phyloP scores from a whole-genome alignment of 768 basidiomycete species.

The Suillus fuscotomentosus region DNA sequence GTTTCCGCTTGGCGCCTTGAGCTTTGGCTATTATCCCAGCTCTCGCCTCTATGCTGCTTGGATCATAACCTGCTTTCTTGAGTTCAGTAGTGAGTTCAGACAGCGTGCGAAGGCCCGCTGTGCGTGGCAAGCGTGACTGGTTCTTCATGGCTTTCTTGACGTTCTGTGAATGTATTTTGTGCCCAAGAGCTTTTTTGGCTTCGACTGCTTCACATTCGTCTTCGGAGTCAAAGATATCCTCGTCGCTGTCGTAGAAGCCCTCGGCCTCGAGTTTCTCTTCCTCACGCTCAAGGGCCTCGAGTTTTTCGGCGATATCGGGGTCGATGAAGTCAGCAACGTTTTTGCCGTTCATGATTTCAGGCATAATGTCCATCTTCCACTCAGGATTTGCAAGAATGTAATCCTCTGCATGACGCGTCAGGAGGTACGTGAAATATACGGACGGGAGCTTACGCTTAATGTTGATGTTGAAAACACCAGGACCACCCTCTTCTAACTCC shows the following conservation, averaged over 20 bases:
- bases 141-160: conserved; percentile 90
- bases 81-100: conserved; percentile 76
- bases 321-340: conserved; percentile 99
- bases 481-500: conserved; percentile 84
- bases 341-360: conserved; percentile 99
- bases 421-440: not conserved
- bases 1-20: conserved; percentile 61
- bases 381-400: conserved; percentile 86
- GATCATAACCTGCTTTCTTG: conserved; percentile 87
- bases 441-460: conserved; percentile 61
- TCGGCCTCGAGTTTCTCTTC: conserved; percentile 93
- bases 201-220: conserved; percentile 79
- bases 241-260: conserved; percentile 92
- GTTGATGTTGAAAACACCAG: conserved; percentile 90
- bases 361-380: conserved; percentile 96
- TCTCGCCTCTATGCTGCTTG: conserved; percentile 85
- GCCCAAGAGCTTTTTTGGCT: conserved; percentile 53
- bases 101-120: conserved; percentile 61
- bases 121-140: conserved; percentile 74
- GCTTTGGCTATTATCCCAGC: conserved; percentile 80
- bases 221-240: conserved; percentile 71
- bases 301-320: conserved; percentile 93
- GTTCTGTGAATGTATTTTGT: conserved; percentile 71
- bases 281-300: conserved; percentile 95
- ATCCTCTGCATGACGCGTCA: conserved; percentile 58